phyloP scores from a whole-genome alignment of 805 yeast genomes.

The Cyberlindnera euphorbiae region DNA sequence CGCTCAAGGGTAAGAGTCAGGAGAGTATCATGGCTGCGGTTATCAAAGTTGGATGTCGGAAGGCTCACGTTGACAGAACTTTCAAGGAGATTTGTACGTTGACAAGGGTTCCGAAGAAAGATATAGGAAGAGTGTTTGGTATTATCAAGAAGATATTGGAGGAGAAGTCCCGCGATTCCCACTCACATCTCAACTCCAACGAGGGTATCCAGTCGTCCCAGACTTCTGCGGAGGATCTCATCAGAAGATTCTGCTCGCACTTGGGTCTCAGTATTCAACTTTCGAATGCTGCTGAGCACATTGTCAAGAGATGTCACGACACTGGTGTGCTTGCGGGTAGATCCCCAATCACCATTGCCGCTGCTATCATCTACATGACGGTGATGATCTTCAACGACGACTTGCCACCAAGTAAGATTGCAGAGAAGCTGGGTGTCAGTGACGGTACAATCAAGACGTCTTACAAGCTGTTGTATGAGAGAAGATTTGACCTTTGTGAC shows the following conservation, averaged over 20 bases:
- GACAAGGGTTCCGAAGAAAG: constrained; percentile 90
- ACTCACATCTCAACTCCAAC: constrained; percentile 23
- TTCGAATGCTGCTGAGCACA: constrained; percentile 88
- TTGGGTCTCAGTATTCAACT: constrained; percentile 81
- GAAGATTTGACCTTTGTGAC: constrained; percentile 66
- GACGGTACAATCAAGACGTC: constrained; percentile 96
- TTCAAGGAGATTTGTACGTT: constrained; percentile 95
- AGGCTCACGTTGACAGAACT: constrained; percentile 89
- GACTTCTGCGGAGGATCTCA: constrained; percentile 89
- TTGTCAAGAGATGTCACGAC: constrained; percentile 85
- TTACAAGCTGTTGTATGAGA: constrained; percentile 76
- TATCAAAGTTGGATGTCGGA: constrained; percentile 89
- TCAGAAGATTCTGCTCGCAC: constrained; percentile 94
- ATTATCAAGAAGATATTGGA: constrained; percentile 68
- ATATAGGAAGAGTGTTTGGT: constrained; percentile 87
- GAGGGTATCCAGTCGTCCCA: constrained; percentile 64
- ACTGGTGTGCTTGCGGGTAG: constrained; percentile 94
- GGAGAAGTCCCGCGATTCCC: constrained; percentile 33
- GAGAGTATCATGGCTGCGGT: constrained; percentile 97
- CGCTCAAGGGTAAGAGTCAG: constrained; percentile 84
- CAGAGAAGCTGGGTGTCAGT: constrained; percentile 91
- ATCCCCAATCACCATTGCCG: constrained; percentile 96
- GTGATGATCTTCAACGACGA: constrained; percentile 80
- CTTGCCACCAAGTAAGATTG: constrained; percentile 71
- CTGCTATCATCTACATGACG: constrained; percentile 94